Conservation (phyloP, 1,284 basidiomycete species). For the Mycena sp. region DNA sequence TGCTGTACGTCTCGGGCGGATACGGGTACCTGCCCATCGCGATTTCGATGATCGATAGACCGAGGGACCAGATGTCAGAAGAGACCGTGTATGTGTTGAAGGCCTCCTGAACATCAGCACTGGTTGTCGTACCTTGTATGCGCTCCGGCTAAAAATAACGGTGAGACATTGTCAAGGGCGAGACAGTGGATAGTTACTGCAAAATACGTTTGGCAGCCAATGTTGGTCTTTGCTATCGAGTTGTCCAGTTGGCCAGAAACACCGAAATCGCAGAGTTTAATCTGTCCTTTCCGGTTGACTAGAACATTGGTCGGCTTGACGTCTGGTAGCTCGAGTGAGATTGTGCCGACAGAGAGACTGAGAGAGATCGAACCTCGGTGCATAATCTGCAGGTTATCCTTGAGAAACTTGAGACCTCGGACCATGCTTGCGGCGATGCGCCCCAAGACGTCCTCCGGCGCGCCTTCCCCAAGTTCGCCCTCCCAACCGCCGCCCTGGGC, state of each 20-base stretch:
- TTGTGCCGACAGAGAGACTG: slow-evolving; percentile 12
- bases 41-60: slow-evolving; percentile 94
- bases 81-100: slow-evolving; percentile 94
- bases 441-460: slow-evolving; percentile 89
- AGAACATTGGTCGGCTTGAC: slow-evolving; percentile 99
- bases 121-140: slow-evolving; percentile 88
- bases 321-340: slow-evolving; percentile 56
- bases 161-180: slow-evolving; percentile 9
- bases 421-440: slow-evolving; percentile 88
- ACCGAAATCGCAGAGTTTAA: slow-evolving; percentile 98
- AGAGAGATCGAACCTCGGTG: slow-evolving; percentile 79
- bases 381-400: slow-evolving; percentile 97
- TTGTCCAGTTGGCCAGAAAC: slow-evolving; percentile 98
- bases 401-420: slow-evolving; percentile 93
- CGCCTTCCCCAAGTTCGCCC: slow-evolving; percentile 48
- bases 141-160: slow-evolving; percentile 79
- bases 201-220: slow-evolving; percentile 99
- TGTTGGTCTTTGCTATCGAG: slow-evolving; percentile 97
- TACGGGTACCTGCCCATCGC: slow-evolving; percentile 95
- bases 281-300: slow-evolving; percentile 87
- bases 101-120: slow-evolving; percentile 64
- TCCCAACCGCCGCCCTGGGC: slow-evolving; percentile 30
- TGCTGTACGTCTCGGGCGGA: slow-evolving; percentile 97
- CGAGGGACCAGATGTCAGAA: slow-evolving; percentile 99
- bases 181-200: slow-evolving; percentile 65